These are phyloP conservation scores for Limnomonas spitsbergensis DNA, from an alignment of 139 green algal species.

Conservation along the genomic window DNA sequence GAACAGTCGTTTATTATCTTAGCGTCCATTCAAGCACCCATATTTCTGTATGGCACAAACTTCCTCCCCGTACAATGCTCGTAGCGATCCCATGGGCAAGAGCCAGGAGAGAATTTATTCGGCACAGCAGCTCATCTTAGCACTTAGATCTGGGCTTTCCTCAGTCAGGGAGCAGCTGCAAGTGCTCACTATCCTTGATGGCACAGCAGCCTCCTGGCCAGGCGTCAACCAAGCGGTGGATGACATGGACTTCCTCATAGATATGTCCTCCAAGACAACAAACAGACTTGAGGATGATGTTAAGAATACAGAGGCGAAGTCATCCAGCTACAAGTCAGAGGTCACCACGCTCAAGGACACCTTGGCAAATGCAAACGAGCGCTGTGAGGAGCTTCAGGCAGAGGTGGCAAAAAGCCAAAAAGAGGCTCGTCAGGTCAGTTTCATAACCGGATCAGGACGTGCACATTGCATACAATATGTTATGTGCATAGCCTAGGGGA, in stretches of 20 bases:
- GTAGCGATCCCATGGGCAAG: not conserved
- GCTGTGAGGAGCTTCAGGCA: constrained; percentile 22
- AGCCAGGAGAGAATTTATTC: constrained; percentile 38
- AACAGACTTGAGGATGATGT: constrained; percentile 18
- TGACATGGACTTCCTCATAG: constrained; percentile 40
- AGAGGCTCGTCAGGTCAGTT: constrained; percentile 7
- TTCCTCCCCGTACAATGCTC: no score
- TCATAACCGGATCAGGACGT: no score
- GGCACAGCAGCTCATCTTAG: constrained; percentile 32
- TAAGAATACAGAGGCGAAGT: not conserved
- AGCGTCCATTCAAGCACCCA: no score
- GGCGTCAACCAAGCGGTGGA: constrained; percentile 40
- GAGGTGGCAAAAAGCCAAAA: constrained; percentile 10
- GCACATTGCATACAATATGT: no score
- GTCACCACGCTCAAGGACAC: constrained; percentile 15
- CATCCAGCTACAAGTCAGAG: constrained; percentile 16
- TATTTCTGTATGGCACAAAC: no score
- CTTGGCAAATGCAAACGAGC: constrained; percentile 5
- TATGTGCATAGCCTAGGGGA: no score
- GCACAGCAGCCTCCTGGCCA: constrained; percentile 38
- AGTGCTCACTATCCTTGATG: constrained; percentile 45
- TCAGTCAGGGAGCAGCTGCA: constrained; percentile 40
- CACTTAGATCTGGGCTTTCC: constrained; percentile 24
- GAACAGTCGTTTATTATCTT: no score
- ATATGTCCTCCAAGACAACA: constrained; percentile 25